Base-by-base conservation (phyloP, 345 rosid species). In the Bruguiera sexangula region DNA sequence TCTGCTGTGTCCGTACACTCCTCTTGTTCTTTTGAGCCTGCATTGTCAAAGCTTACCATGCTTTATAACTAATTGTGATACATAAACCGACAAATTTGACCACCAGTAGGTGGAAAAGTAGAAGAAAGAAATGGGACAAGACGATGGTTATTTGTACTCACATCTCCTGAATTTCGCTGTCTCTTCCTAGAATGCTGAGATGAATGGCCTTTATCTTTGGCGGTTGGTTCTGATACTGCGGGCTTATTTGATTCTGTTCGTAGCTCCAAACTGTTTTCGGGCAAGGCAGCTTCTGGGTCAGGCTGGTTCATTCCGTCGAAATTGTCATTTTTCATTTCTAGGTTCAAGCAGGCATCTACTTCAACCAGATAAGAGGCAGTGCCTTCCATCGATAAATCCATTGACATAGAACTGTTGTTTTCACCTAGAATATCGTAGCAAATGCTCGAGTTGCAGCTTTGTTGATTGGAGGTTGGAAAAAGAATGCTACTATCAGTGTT, bases 181-280 rank as follows among this genome's bases (percentile, higher is more conserved):
- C 98, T 79, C 75, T 92, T 92, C 85, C 83, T 85, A 2, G 85
- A 70, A 58, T 68, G 71, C 69, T 79, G 78, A 48, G 78, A 58
- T 60, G 78, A 60, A 55, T 65, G 61, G 68, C 60, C 60, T 55
- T 82, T 80, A 20, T 81, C 86, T 67, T 79, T 81, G 4, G 46
- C 68, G 11, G 50, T 39, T n/a, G 74, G 78, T 36, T 79, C 81
- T 6, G 70, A 50, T 19, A 43, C 50, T 11, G 71, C 71, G 6
- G 75, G 77, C 51, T 66, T 71, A 65, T 72, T 79, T n/a, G 84
- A 24, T 62, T 63, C 63, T 29, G 20, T 46, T 68, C 76, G 60
- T 20, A 57, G 75, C 67, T 72, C 70, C 65, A 70, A 43, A 27
- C 46, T 73, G 10, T 73, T 69, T 30, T 76, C 66, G 22, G 52